Conservation (phyloP, 108 stramenopile genomes). For the Fragilaria radians region DNA sequence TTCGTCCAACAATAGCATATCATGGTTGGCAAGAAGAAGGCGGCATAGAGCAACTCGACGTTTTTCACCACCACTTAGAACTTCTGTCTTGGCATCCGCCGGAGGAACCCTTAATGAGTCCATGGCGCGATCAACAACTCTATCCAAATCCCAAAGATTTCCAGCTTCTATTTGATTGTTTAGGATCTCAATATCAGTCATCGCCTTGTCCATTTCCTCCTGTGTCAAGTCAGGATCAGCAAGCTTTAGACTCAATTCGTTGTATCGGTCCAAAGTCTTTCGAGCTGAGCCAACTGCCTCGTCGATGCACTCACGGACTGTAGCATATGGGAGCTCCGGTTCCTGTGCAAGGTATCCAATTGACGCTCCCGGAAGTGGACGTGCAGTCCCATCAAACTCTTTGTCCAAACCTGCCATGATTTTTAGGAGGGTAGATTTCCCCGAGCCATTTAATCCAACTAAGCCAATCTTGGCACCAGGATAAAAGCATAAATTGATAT, state of each 20-base stretch:
- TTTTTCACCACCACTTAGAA: conserved; percentile 95
- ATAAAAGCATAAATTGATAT: conserved; percentile 82
- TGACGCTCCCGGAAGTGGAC: conserved; percentile 76
- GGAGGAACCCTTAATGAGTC: conserved; percentile 75
- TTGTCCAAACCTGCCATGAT: conserved; percentile 93
- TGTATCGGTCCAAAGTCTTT: conserved; percentile 70
- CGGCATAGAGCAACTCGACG: conserved; percentile 89
- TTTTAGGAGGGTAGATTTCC: conserved; percentile 86
- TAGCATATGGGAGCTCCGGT: conserved; percentile 60
- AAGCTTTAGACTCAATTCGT: conserved; percentile 61
- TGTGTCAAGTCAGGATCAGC: conserved; percentile 74
- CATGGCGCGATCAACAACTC: conserved; percentile 76
- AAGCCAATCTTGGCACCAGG: conserved; percentile 91
- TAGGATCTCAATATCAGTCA: conserved; percentile 58
- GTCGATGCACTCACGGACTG: conserved; percentile 82
- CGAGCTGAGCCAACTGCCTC: conserved; percentile 63
- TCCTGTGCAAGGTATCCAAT: conserved; percentile 89
- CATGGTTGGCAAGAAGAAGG: conserved; percentile 79
- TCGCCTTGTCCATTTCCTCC: conserved; percentile 57
- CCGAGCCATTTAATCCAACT: conserved; percentile 84
- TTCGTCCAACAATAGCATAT: conserved; percentile 90
- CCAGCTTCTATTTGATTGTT: conserved; percentile 80
- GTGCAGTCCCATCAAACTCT: conserved; percentile 81
- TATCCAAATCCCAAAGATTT: conserved; percentile 83
- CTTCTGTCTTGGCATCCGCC: conserved; percentile 62